Percentiles rank a stretch among this genome's conserved stretches.
These are phyloP conservation scores for Ophiostoma novo-ulmi DNA, from an alignment of 2,329 filamentous ascomycete genomes.

Conservation along the genomic window DNA sequence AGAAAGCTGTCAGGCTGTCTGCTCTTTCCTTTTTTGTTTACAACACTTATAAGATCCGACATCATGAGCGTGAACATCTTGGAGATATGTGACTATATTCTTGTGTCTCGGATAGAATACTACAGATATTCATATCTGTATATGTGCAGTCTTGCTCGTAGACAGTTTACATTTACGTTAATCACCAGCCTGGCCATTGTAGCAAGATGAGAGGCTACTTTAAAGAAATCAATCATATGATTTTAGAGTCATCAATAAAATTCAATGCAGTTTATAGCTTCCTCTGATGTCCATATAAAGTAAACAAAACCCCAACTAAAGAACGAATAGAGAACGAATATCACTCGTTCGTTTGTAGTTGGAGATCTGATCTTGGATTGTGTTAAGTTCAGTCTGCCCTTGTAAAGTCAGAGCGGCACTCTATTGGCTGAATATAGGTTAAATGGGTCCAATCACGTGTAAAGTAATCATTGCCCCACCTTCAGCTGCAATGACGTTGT, in stretches of 20 bases:
- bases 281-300: no score
- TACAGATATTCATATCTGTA: no score
- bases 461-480: neutral
- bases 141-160: no score
- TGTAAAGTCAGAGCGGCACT: neutral
- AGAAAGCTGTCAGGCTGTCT: neutral
- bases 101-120: no score
- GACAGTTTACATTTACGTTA: no score
- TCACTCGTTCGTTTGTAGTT: neutral
- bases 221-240: no score
- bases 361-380: neutral
- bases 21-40: neutral
- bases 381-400: neutral
- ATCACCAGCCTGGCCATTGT: no score
- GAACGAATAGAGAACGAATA: neutral
- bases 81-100: neutral
- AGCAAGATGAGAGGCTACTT: no score
- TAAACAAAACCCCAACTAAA: no score
- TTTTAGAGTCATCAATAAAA: no score
- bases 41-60: neutral
- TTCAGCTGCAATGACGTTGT: conserved; percentile 16
- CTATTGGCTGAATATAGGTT: neutral
- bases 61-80: neutral
- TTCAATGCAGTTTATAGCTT: no score
- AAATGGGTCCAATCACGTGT: neutral